Evolutionary conservation across 208 protist genomes (phyloP), one percentile per base, ranked within the genome.

Genomic region (Spironucleus salmonicida): DNA sequence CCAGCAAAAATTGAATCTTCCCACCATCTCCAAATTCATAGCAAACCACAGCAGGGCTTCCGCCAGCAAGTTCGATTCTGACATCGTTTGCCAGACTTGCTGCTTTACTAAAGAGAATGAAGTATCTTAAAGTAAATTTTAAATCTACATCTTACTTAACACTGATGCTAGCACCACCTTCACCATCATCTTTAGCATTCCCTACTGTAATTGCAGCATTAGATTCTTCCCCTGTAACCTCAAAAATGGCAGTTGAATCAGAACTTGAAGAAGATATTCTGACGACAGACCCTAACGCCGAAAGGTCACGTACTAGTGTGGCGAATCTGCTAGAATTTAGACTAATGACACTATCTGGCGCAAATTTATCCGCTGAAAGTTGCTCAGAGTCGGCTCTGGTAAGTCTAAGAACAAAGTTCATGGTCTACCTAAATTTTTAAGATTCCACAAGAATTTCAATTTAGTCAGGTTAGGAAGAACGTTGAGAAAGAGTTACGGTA

Each of bases 391-490:
- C 64, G 15, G 40, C 7, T 35, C 34, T n/a, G 45, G n/a, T 42
- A 4, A 71, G 34, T 7, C 34, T 9, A 11, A 71, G 38, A 40
- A 38, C 26, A 49, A 71, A 71, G 64, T 40, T 57, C 64, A 71
- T 71, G 30, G 64, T 71, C 34, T 71, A 35, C 7, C 40, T 11
- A 71, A 45, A 71, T 38, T 40, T 4, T 23, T 35, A 35, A n/a
- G 64, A 40, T 38, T 71, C 64, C 7, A 71, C 64, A 40, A 71
- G 64, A 32, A 71, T 71, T 30, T 71, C 64, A n/a, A 71, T 9
- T n/a, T 71, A 4, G 45, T 71, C 64, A n/a, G 64, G n/a, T n/a
- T n/a, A 45, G 19, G 4, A 32, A 32, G 2, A 42, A 45, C 64
- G 64, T 71, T 71, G 64, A 45, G 64, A 45, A 4, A 71, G 34